Conservation (phyloP, 2,329 filamentous ascomycete genomes). For the Claviceps capensis region DNA sequence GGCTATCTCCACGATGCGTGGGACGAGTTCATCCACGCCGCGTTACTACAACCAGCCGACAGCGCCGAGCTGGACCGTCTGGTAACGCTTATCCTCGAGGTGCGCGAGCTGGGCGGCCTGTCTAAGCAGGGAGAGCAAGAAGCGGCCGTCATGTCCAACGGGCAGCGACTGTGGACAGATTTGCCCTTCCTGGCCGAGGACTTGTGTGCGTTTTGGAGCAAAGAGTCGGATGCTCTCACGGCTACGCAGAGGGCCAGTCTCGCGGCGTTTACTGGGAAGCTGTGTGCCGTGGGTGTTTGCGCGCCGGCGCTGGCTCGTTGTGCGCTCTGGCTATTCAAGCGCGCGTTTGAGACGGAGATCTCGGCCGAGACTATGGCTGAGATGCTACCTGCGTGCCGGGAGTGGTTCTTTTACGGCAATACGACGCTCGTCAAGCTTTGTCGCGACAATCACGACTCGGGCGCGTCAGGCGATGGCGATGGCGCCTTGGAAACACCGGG, state of each 20-base stretch:
- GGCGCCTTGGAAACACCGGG: too few species aligned
- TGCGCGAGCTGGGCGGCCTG: slow-evolving; percentile 27
- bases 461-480: too few species aligned
- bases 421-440: slow-evolving; percentile 1
- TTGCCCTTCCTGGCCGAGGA: slow-evolving; percentile 5
- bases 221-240: not conserved
- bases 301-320: slow-evolving; percentile 1
- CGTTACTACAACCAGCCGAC: too few species aligned
- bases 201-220: not conserved
- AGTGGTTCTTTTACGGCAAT: slow-evolving; percentile 3
- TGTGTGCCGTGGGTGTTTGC: slow-evolving; percentile 5
- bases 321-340: slow-evolving; percentile 5
- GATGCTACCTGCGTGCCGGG: slow-evolving; percentile 4
- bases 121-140: not conserved
- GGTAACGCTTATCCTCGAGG: too few species aligned
- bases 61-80: too few species aligned
- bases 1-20: too few species aligned
- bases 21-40: too few species aligned
- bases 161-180: slow-evolving; percentile 5
- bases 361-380: not conserved
- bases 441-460: not conserved
- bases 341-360: slow-evolving; percentile 1
- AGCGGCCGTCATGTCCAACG: slow-evolving; percentile 3
- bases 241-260: not conserved
- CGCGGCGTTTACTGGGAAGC: slow-evolving; percentile 3